A percentile compares a stretch with the other conserved stretches of the same genome.
Conservation (phyloP, 2,329 filamentous ascomycete genomes). For the Alternaria panax region DNA sequence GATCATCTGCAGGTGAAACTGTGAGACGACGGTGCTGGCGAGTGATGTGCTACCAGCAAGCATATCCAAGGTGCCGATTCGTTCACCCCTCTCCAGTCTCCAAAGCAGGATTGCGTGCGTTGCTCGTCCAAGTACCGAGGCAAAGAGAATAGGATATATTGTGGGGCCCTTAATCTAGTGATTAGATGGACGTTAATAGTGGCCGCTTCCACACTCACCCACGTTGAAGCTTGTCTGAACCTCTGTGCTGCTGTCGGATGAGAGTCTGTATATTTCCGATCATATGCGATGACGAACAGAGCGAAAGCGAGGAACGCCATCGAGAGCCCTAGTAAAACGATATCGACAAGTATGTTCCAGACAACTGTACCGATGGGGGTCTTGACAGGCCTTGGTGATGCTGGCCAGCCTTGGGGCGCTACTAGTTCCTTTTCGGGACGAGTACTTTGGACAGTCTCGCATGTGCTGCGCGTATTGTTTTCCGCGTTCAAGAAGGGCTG, state of each 20-base stretch:
- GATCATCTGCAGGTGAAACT: accelerated
- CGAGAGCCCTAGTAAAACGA: not conserved
- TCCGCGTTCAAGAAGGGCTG: no score
- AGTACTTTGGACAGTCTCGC: no score
- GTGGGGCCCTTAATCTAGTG: not conserved
- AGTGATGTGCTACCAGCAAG: not conserved
- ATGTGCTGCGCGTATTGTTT: no score
- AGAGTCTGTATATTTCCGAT: not conserved
- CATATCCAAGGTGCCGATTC: not conserved
- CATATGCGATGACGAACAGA: not conserved
- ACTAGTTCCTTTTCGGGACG: not conserved
- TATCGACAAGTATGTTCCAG: not conserved
- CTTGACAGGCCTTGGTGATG: not conserved
- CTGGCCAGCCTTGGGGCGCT: not conserved
- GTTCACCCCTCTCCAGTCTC: not conserved
- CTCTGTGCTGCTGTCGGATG: not conserved
- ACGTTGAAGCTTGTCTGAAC: not conserved
- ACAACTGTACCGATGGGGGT: not conserved
- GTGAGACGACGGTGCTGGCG: not conserved
- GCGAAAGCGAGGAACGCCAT: not conserved
- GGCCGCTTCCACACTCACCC: not conserved
- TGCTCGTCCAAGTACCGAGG: not conserved
- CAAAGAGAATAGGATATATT: not conserved
- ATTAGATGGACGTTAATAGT: no score
- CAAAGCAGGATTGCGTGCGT: not conserved